A percentile compares a stretch with the other conserved stretches of the same genome.
These are phyloP conservation scores for Beauveria pseudobassiana DNA, from an alignment of 2,329 filamentous ascomycete species.

Conservation along the genomic window DNA sequence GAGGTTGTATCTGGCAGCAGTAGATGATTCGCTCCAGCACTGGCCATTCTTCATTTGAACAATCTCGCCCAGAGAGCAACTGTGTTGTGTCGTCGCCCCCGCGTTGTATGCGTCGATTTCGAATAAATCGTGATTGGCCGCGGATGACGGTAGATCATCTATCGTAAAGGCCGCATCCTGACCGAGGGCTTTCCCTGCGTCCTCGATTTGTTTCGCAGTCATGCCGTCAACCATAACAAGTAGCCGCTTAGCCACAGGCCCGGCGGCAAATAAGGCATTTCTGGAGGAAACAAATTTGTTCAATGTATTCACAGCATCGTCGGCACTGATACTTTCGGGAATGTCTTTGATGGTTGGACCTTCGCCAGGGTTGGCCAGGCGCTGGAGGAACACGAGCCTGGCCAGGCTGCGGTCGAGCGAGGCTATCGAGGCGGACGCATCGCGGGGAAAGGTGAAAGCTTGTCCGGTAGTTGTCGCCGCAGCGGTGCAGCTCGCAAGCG, in stretches of 20 bases:
- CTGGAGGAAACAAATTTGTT: constrained; percentile 51
- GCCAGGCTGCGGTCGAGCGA: constrained; percentile 46
- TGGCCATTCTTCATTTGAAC: constrained; percentile 34
- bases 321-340: constrained; percentile 29
- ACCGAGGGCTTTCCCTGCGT: constrained; percentile 31
- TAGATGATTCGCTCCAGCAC: constrained; percentile 38
- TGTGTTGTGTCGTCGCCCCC: constrained; percentile 27
- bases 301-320: constrained; percentile 49
- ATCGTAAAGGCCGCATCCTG: constrained; percentile 41
- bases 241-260: constrained; percentile 39
- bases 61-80: constrained; percentile 31
- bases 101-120: constrained; percentile 33
- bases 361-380: constrained; percentile 40
- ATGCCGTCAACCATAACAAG: constrained; percentile 53
- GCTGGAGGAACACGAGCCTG: constrained; percentile 51
- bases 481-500: constrained; percentile 30
- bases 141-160: constrained; percentile 34
- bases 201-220: constrained; percentile 36
- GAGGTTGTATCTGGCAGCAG: constrained; percentile 37
- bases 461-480: constrained; percentile 37
- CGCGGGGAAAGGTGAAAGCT: constrained; percentile 44
- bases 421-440: constrained; percentile 26
- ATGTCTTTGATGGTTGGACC: constrained; percentile 42
- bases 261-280: constrained; percentile 39
- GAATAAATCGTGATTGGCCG: constrained; percentile 35